Base-by-base conservation (phyloP, 179 eudicot species). In the Silene noctiflora region DNA sequence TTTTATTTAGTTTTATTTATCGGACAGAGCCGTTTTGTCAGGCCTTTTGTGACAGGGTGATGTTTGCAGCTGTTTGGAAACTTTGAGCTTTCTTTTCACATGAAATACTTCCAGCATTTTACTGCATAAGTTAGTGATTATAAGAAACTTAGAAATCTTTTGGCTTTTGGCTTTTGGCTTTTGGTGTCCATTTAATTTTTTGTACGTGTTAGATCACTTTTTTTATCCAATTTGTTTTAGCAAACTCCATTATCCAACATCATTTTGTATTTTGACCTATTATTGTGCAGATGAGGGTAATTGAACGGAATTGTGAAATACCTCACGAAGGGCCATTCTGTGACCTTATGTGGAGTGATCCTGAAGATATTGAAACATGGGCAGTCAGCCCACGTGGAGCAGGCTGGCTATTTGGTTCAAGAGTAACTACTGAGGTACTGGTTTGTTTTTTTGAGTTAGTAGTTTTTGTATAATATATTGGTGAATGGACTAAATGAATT, bases 381-480 rank as follows among this genome's bases (percentile, higher is more conserved):
- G 99, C 99, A n/a, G 96, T 95, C 72, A 95, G 99, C 75, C 99
- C 99, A 72, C 90, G 99, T 25, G 99, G 99, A 71, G 99, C 99
- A 56, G 99, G 99, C 53, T 95, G 99, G 99, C 97, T 95, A 25
- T 95, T 95, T 85, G 99, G 99, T 69, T 92, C 99, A 53, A 89
- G 97, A 81, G 99, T 95, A 77, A 95, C 99, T 31, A 73, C 99
- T 67, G 99, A 95, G 97, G 99, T 93, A 79, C 10, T 46, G 33
- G 4, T 62, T 60, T 69, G 42, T 55, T 59, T n/a, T 58, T 53
- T 53, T 60, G 22, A 19, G 58, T 35, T 59, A 63, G 31, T 24
- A 31, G 48, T 67, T 16, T 75, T 16, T 75, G 44, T 63, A 77
- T 25, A 46, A 71, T 69, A 71, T 33, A 55, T 29, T 31, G 3